Conservation (phyloP, 176 grass and related monocot species). For the Leersia perrieri region DNA sequence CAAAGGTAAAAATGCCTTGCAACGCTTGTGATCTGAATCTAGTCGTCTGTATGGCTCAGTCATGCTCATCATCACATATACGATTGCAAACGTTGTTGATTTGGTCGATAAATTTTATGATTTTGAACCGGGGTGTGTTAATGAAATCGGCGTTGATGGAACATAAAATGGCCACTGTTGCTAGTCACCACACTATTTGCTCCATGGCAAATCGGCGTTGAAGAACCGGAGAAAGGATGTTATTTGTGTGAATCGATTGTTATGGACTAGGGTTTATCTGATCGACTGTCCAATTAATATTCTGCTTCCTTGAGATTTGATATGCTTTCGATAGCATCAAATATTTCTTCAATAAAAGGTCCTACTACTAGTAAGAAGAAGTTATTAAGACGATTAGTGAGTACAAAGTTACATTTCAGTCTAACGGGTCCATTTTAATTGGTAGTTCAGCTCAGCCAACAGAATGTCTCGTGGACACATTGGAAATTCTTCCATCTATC, state of each 20-base stretch:
- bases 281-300: neutral
- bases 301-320: neutral
- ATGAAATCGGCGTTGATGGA: neutral
- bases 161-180: neutral
- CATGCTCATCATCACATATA: neutral
- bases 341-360: neutral
- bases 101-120: neutral
- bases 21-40: neutral
- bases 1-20: slow-evolving; percentile 67
- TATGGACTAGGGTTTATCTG: neutral
- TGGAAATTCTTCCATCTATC: neutral
- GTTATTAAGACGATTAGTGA: neutral
- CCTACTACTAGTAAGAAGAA: neutral
- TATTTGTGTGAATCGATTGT: neutral
- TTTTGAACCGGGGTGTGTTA: neutral
- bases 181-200: neutral
- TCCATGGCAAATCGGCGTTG: neutral
- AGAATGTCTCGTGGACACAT: neutral
- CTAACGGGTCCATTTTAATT: neutral
- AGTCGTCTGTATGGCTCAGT: neutral
- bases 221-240: neutral
- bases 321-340: neutral
- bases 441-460: neutral
- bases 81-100: neutral
- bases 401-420: neutral